These are phyloP conservation scores for Musa beccarii DNA, from an alignment of 176 grass and related monocot species.

Conservation along the genomic window DNA sequence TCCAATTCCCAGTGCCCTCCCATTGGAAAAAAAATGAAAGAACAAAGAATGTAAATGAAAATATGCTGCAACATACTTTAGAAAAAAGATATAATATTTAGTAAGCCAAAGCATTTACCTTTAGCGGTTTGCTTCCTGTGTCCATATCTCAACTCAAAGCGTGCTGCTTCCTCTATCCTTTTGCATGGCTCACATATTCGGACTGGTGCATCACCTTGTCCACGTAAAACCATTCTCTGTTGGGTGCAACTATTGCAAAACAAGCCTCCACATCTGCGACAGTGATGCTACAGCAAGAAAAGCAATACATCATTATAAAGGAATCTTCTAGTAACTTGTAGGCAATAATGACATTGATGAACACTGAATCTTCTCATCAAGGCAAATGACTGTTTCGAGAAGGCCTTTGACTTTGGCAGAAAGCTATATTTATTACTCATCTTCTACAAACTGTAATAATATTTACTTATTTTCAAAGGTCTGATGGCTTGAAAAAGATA, in stretches of 20 bases:
- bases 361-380: not conserved
- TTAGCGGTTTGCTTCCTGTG: slow-evolving; percentile 49
- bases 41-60: too few relatives aligned
- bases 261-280: slow-evolving; percentile 82
- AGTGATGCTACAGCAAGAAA: slow-evolving; percentile 58
- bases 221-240: slow-evolving; percentile 84
- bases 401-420: not conserved
- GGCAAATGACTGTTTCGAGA: not conserved
- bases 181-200: slow-evolving; percentile 91
- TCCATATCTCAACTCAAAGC: slow-evolving; percentile 71
- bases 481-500: too few relatives aligned
- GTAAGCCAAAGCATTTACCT: slow-evolving; percentile 30
- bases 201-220: slow-evolving; percentile 81
- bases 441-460: not conserved
- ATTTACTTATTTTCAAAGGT: too few relatives aligned
- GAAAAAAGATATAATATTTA: not conserved
- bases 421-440: not conserved
- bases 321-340: not conserved
- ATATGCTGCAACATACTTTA: not conserved
- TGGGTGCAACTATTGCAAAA: slow-evolving; percentile 82
- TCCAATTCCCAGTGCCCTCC: too few relatives aligned
- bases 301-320: not conserved
- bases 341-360: not conserved
- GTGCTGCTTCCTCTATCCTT: slow-evolving; percentile 72
- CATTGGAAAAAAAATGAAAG: too few relatives aligned